Conservation (phyloP, 2,329 filamentous ascomycete species). For the Cladosporium sp. region DNA sequence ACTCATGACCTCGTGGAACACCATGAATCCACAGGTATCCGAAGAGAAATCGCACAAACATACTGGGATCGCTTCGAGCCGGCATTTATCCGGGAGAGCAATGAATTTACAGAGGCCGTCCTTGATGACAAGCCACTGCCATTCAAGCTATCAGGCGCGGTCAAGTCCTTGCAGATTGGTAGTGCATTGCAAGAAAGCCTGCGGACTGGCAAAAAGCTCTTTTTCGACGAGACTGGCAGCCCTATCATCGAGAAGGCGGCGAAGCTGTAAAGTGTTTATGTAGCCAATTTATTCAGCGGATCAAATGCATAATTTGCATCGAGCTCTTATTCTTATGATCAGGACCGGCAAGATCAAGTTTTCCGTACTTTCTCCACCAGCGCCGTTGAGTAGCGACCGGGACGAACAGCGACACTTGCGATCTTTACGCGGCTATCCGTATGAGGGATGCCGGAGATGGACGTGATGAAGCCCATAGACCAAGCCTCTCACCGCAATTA, state of each 20-base stretch:
- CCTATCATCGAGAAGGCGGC: slow-evolving; percentile 31
- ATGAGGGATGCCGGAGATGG: too few relatives aligned
- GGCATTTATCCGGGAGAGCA: slow-evolving; percentile 58
- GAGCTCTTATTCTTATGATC: too few relatives aligned
- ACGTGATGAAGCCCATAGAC: too few relatives aligned
- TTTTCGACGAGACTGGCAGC: slow-evolving; percentile 51
- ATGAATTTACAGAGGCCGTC: slow-evolving; percentile 56
- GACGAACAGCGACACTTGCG: too few relatives aligned
- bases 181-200: slow-evolving; percentile 42
- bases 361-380: too few relatives aligned
- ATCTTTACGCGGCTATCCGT: too few relatives aligned
- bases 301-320: too few relatives aligned
- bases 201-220: slow-evolving; percentile 40
- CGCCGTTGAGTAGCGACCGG: too few relatives aligned
- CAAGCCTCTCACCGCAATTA: too few relatives aligned
- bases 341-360: too few relatives aligned
- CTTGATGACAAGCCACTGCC: slow-evolving; percentile 52
- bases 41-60: slow-evolving; percentile 53
- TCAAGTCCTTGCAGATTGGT: slow-evolving; percentile 56
- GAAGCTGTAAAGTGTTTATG: slow-evolving; percentile 5
- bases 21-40: slow-evolving; percentile 48
- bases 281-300: too few relatives aligned
- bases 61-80: slow-evolving; percentile 59
- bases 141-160: slow-evolving; percentile 51
- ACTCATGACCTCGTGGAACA: slow-evolving; percentile 50